Evolutionary conservation across 768 basidiomycete genomes (phyloP), one percentile per base, ranked within the genome.

Genomic region (Suillus plorans): DNA sequence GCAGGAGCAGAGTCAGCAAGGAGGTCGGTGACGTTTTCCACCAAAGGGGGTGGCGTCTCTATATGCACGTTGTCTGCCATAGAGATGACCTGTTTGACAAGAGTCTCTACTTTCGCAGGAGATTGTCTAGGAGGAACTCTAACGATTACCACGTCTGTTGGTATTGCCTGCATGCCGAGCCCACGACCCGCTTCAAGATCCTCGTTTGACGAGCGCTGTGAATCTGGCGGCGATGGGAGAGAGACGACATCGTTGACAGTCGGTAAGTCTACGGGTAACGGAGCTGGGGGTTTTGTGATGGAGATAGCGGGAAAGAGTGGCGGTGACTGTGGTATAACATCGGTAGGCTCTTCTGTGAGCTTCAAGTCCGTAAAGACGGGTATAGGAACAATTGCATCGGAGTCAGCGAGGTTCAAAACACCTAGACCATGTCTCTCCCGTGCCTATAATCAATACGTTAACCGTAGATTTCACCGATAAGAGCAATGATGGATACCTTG

Each of bases 261-360:
- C 1, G 92, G 92, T 22, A 94, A 78, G 61, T 83, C 82, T 14
- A 94, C 85, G 55, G 91, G 91, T 61, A 80, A 75, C 16, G 92
- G 92, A 0, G 84, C 86, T 2, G 91, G 90, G 10, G 88, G 82
- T 77, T 87, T 91, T 39, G 89, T 87, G 63, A 90, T 77, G 25
- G 87, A 84, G 62, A 89, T 86, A 16, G 78, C 81, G 31, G 89
- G 88, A 61, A 87, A 62, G 64, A 75, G 55, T 18, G 65, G 61
- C 2, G 76, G 55, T 18, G 65, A 60, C 2, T 69, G 65, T 47
- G 72, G 60, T 52, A 63, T 55, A 53, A 25, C n/a, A 62, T 71
- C 67, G 42, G 74, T 69, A 31, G 74, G 44, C 39, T 68, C 69
- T 63, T 73, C 72, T 18, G 60, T 63, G 45, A 39, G 13, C 37